Evolutionary conservation across 768 basidiomycete species (phyloP), one percentile per base, ranked within the genome.

Genomic region (Pulveroboletus frians): DNA sequence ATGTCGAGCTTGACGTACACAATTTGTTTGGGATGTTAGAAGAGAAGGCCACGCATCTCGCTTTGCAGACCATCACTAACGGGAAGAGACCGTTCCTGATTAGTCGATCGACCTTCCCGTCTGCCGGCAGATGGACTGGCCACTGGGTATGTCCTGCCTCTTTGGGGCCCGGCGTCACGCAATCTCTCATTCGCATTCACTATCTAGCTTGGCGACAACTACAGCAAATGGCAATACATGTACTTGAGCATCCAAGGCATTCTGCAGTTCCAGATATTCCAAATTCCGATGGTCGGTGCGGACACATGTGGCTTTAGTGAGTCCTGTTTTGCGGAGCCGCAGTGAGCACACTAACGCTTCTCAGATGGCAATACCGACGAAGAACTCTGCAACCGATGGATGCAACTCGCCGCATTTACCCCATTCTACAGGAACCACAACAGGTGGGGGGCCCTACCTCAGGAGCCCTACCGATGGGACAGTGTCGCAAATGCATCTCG

Each of bases 341-440:
- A 29, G 17, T 2, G 3, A 35, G 31, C 49, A 30, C 43, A 48
- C 6, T 9, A 46, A 52, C 17, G 14, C n/a, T n/a, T 31, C 6
- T 31, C 41, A 63, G 61, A 50, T 52, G 78, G 71, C 3, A 88
- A 90, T 63, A 82, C 83, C 8, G 79, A 88, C 56, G 88, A 91
- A 64, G 87, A 90, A 62, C 74, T 92, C 9, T 87, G 86, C 67
- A 83, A 82, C 53, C 77, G 89, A 15, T 92, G 89, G 89, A 89
- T 88, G 87, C 82, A 85, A 63, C 75, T 90, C n/a, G 75, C 84
- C 3, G 88, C 88, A 1, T 91, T 91, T 63, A 76, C 77, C 23
- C 88, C 88, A 5, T 92, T 92, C 73, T 89, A 80, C 65, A 73
- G 88, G 44, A 92, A 91, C 63, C 89, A 91, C 64, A 87, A 87